phyloP scores from a whole-genome alignment of 164 flowering plant species.

The Vitis cinerea region DNA sequence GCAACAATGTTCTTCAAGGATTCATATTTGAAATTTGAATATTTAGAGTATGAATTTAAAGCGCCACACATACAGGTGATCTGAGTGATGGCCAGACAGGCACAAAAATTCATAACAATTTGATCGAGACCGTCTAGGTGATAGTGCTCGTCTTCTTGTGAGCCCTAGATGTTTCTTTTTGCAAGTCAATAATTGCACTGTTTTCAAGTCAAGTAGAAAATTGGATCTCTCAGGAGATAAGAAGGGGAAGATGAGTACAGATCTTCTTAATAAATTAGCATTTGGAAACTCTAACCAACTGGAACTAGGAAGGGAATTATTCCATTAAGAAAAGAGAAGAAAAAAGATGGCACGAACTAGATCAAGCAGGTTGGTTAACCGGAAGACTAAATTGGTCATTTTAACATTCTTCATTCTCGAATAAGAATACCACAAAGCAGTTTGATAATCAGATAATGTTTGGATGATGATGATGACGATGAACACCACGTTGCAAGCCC shows the following conservation, averaged over 20 bases:
- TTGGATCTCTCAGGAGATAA: too few relatives aligned
- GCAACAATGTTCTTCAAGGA: neutral
- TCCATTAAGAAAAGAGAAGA: too few relatives aligned
- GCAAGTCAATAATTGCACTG: conserved; percentile 24
- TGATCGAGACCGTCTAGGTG: conserved; percentile 16
- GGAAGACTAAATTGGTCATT: too few relatives aligned
- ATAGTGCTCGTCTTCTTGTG: conserved; percentile 9
- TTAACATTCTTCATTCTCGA: neutral
- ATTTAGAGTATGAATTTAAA: neutral
- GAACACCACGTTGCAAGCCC: neutral
- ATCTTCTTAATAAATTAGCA: conserved; percentile 6
- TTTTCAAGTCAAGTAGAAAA: conserved; percentile 15
- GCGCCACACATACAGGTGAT: conserved; percentile 5
- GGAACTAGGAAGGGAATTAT: conserved; percentile 9
- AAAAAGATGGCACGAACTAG: too few relatives aligned
- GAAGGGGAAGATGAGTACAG: neutral
- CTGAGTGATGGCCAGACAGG: conserved; percentile 15
- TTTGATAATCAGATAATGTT: neutral
- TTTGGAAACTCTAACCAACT: conserved; percentile 4
- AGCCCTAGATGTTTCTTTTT: conserved; percentile 15
- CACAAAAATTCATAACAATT: conserved; percentile 16
- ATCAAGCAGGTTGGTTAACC: too few relatives aligned
- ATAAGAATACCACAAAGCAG: neutral
- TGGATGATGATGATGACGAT: conserved; percentile 4
- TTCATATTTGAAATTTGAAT: neutral